Conservation (phyloP, 2,329 filamentous ascomycete genomes). For the Dothiorella sarmentorum region DNA sequence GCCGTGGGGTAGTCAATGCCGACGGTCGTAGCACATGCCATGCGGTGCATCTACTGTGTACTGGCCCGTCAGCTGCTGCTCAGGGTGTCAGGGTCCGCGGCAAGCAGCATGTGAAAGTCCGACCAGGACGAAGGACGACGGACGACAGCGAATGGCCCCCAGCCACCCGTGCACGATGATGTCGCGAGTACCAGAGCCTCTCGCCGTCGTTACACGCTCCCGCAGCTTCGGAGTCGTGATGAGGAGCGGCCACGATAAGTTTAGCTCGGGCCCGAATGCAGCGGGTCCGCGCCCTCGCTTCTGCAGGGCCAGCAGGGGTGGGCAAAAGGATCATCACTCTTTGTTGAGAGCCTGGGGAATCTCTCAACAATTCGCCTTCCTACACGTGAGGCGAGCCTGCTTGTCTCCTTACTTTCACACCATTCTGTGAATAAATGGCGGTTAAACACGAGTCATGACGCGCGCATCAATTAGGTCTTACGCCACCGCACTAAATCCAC, state of each 20-base stretch:
- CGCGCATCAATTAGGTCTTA: background rate
- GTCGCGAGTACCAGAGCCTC: background rate
- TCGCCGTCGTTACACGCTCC: background rate
- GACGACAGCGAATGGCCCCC: background rate
- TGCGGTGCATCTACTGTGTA: background rate
- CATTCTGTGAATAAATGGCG: background rate
- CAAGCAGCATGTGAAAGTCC: background rate
- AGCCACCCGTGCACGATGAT: background rate
- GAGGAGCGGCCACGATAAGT: background rate
- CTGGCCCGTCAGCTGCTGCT: background rate
- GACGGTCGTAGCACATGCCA: constrained; percentile 4
- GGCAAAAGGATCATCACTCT: background rate
- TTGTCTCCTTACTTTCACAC: constrained; percentile 18
- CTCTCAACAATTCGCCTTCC: constrained; percentile 16
- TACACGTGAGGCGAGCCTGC: background rate
- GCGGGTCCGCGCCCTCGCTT: background rate
- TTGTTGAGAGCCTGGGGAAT: constrained; percentile 16
- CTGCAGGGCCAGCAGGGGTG: constrained; percentile 7
- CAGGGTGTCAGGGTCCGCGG: constrained; percentile 10
- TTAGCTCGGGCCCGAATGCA: constrained; percentile 1
- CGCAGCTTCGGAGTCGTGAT: background rate
- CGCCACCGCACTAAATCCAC: background rate
- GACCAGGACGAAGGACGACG: no score
- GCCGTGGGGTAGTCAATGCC: constrained; percentile 10
- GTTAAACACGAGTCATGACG: background rate